A percentile compares a stretch with the other conserved stretches of the same genome.
Conservation (phyloP, 1,284 basidiomycete genomes). For the Crepidotus sp. region DNA sequence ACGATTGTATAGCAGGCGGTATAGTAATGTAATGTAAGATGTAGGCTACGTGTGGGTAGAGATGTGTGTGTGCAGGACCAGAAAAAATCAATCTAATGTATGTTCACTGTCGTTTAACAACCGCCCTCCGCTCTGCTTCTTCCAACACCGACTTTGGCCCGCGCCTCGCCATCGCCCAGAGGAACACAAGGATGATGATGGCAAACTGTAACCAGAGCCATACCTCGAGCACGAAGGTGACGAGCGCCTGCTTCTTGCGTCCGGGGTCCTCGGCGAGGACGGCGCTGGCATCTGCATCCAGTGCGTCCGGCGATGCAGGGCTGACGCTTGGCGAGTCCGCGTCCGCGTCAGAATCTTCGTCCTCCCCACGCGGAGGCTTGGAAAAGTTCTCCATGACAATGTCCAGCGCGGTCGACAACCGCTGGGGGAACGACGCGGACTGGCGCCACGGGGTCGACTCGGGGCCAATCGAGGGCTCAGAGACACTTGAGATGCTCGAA, state of each 20-base stretch:
- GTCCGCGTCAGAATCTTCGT: not conserved
- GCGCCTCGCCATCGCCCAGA: slow-evolving; percentile 67
- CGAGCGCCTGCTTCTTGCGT: slow-evolving; percentile 26
- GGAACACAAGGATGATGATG: slow-evolving; percentile 62
- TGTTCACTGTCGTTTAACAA: slow-evolving; percentile 14
- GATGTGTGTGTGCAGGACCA: not conserved
- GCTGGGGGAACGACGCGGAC: slow-evolving; percentile 9
- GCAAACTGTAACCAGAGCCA: slow-evolving; percentile 77
- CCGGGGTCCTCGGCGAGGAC: slow-evolving; percentile 9
- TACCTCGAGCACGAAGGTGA: slow-evolving; percentile 50
- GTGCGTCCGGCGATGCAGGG: not conserved
- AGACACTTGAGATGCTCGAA: not conserved
- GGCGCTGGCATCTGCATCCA: not conserved
- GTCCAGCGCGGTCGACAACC: slow-evolving; percentile 20
- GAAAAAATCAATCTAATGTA: not conserved
- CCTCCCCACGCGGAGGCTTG: not conserved
- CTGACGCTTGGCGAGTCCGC: not conserved
- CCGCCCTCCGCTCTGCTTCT: slow-evolving; percentile 39
- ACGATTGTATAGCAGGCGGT: not conserved
- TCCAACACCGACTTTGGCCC: slow-evolving; percentile 62
- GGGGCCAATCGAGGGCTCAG: slow-evolving; percentile 2
- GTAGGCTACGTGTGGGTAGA: not conserved
- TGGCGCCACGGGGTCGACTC: slow-evolving; percentile 13
- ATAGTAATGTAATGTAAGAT: not conserved
- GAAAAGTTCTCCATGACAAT: slow-evolving; percentile 34